Evolutionary conservation across 257 asterid species (phyloP), one percentile per base, ranked within the genome.

Genomic region (Plantago major): DNA sequence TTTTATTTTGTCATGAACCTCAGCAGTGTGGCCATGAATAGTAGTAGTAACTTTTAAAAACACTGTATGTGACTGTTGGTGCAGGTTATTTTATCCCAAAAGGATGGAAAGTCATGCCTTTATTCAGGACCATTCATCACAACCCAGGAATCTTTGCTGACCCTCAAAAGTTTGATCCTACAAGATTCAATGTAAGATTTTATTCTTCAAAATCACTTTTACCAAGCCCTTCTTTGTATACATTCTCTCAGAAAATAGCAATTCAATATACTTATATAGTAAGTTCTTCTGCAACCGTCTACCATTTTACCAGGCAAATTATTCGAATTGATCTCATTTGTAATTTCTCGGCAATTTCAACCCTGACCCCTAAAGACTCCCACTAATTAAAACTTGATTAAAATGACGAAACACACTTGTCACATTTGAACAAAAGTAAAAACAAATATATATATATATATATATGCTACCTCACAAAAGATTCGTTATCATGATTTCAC

Each of bases 71-170:
- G 60, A 22, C 48, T 52, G 1, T 43, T 19, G 7, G 18, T 52
- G 67, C 76, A 89, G 96, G 95, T 16, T 90, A 87, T 50, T 62
- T 80, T 10, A 90, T 91, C 64, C 98, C 95, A 28, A 89, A 86
- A 78, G 98, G 98, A 66, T 92, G 98, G 98, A 92, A 92, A 79
- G 98, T 92, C 2, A 64, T 92, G 46, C 98, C 98, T 53, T 91
- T 92, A 8, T 92, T 92, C 60, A 84, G 98, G 50, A 79, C 84
- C 68, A 92, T 92, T 64, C 98, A 92, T 45, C 98, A 89, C 69
- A 86, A 82, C 76, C 95, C 97, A 66, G 95, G 89, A 2, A 81
- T 81, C 47, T 92, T 86, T 70, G 67, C 87, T 15, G 95, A 92
- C 67, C 98, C 98, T 58, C 95, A 92, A 71, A 92, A 86, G 67